phyloP scores from a whole-genome alignment of 1,284 basidiomycete species.

The Termitomyces sp. region DNA sequence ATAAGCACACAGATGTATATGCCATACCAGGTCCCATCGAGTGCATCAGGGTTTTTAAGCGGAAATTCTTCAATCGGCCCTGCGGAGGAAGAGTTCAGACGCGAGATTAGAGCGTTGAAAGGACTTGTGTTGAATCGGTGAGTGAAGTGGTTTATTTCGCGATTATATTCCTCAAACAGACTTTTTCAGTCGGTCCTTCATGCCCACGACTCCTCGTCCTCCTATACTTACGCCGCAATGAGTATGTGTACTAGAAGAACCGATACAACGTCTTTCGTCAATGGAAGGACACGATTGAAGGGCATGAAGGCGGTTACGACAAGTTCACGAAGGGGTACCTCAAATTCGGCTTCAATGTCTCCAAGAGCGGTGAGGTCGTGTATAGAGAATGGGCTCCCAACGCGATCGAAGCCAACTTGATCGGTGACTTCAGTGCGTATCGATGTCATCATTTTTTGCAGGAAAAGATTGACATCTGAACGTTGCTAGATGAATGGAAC shows the following conservation, averaged over 20 bases:
- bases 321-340: slow-evolving; percentile 85
- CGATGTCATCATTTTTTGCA: slow-evolving; percentile 4
- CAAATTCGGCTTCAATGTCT: slow-evolving; percentile 80
- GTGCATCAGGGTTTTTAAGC: slow-evolving; percentile 24
- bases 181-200: slow-evolving; percentile 43
- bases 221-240: slow-evolving; percentile 13
- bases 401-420: slow-evolving; percentile 76
- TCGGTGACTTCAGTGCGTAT: slow-evolving; percentile 93
- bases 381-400: slow-evolving; percentile 98
- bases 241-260: slow-evolving; percentile 22
- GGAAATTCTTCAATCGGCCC: slow-evolving; percentile 26
- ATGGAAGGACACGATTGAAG: slow-evolving; percentile 71
- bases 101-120: slow-evolving; percentile 63
- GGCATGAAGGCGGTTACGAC: slow-evolving; percentile 85
- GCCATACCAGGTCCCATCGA: slow-evolving; percentile 35
- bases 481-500: slow-evolving; percentile 78
- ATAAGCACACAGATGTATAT: slow-evolving; percentile 59
- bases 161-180: not conserved
- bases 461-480: slow-evolving; percentile 7
- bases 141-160: slow-evolving; percentile 11
- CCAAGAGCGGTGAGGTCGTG: slow-evolving; percentile 62
- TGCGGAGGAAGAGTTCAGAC: slow-evolving; percentile 57
- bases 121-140: slow-evolving; percentile 63
- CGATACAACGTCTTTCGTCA: slow-evolving; percentile 70
- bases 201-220: slow-evolving; percentile 32